Evolutionary conservation across 495 filamentous ascomycete species (phyloP).

Genomic region (Paragyromitra xinjiangensis): DNA sequence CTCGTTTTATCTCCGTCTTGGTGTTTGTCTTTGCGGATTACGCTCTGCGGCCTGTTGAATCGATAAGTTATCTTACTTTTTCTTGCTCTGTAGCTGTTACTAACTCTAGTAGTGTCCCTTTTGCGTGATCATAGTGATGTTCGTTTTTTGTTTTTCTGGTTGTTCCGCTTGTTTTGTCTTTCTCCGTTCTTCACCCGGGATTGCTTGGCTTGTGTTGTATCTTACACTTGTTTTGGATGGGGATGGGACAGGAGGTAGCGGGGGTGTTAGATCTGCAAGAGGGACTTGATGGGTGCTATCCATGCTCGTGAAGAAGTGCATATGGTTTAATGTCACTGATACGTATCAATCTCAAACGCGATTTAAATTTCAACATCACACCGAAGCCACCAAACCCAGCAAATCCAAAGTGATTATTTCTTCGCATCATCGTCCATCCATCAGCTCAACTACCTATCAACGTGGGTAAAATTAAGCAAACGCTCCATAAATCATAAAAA

Average conservation of each 20-base stretch:
- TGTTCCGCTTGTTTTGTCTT: background rate
- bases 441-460: slow-evolving; percentile 6
- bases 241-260: background rate
- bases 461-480: slow-evolving; percentile 3
- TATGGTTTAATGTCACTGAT: background rate
- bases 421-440: background rate
- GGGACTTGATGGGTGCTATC: too few species aligned
- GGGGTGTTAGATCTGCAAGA: too few species aligned
- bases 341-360: background rate
- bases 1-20: too few species aligned
- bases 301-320: background rate
- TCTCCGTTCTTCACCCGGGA: background rate
- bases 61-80: background rate
- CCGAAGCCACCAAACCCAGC: background rate
- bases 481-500: background rate
- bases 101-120: background rate
- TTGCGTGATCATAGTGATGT: background rate
- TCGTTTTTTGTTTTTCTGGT: background rate
- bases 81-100: background rate
- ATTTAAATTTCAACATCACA: background rate
- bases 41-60: background rate
- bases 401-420: background rate
- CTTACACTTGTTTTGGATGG: background rate
- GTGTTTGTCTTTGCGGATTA: too few species aligned
- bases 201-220: background rate